A percentile compares a stretch with the other conserved stretches of the same genome.
Conservation (phyloP, 371 early-diverging fungal species). For the Mortierella sp. region DNA sequence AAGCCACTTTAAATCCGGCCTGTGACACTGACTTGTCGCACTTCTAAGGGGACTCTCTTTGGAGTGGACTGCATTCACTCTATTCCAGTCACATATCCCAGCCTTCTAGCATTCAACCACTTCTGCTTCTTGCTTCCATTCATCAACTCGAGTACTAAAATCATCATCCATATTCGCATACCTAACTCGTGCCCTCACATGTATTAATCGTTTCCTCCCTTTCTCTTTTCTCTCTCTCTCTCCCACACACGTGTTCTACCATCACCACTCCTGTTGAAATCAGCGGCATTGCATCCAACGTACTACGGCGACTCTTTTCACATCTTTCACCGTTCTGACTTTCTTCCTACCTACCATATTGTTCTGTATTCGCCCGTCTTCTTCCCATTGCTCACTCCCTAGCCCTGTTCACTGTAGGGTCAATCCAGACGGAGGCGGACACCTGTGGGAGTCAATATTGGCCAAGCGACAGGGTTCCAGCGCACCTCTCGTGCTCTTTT, state of each 20-base stretch:
- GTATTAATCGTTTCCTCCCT: neutral
- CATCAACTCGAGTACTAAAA: neutral
- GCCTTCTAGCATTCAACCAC: neutral
- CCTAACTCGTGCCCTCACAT: neutral
- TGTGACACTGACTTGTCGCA: too few species aligned
- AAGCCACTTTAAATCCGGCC: too few species aligned
- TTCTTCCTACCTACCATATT: neutral
- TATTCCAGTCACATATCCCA: neutral
- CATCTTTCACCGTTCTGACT: neutral
- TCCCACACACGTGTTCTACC: too few species aligned
- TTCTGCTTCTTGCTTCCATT: neutral
- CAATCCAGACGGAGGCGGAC: conserved; percentile 2
- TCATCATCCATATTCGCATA: neutral
- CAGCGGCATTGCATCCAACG: neutral
- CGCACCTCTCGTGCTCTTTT: neutral
- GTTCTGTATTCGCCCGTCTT: neutral
- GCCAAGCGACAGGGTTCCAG: neutral
- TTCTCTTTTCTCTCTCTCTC: too few species aligned
- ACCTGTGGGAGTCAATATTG: conserved; percentile 16
- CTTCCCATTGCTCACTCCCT: neutral
- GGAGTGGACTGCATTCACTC: neutral
- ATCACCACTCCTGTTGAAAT: neutral
- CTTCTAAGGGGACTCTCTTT: neutral
- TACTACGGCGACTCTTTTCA: neutral
- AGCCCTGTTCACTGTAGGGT: neutral